Percentiles rank a stretch among this genome's conserved stretches.
phyloP scores from a whole-genome alignment of 139 green algal species.

The Zygnema cylindricum region DNA sequence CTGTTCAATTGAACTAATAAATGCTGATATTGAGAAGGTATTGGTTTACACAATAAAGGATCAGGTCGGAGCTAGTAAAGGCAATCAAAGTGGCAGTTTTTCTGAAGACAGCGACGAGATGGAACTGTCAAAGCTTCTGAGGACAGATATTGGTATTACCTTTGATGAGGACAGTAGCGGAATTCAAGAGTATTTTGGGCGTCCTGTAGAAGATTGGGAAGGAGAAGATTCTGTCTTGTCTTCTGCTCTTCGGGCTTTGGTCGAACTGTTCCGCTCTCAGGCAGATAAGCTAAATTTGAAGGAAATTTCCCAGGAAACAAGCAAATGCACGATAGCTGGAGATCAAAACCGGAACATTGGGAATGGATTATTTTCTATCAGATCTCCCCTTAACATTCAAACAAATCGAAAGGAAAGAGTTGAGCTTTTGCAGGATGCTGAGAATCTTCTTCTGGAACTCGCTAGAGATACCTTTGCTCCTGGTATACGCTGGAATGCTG shows the following conservation, averaged over 20 bases:
- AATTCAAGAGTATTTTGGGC: background rate
- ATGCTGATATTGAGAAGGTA: background rate
- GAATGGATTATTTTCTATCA: background rate
- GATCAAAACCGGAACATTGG: background rate
- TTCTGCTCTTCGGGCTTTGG: constrained; percentile 11
- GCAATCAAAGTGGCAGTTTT: too few species aligned
- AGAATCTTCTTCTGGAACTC: background rate
- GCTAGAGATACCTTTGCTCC: background rate
- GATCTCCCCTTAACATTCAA: background rate
- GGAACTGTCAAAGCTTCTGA: background rate
- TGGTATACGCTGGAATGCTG: constrained; percentile 6
- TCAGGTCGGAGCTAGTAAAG: background rate
- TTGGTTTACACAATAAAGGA: background rate
- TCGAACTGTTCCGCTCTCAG: background rate
- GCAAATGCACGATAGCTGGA: background rate
- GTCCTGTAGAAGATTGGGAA: constrained; percentile 27
- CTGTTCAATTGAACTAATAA: background rate
- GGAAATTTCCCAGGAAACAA: background rate
- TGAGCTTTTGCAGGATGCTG: background rate
- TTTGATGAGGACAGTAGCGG: background rate
- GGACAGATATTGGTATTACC: background rate
- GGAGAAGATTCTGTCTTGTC: constrained; percentile 16
- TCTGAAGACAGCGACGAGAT: background rate
- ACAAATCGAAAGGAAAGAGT: too few species aligned
- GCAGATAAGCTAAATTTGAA: background rate